Base-by-base conservation (phyloP, 345 rosid genomes). In the Aquilaria yunnanensis region DNA sequence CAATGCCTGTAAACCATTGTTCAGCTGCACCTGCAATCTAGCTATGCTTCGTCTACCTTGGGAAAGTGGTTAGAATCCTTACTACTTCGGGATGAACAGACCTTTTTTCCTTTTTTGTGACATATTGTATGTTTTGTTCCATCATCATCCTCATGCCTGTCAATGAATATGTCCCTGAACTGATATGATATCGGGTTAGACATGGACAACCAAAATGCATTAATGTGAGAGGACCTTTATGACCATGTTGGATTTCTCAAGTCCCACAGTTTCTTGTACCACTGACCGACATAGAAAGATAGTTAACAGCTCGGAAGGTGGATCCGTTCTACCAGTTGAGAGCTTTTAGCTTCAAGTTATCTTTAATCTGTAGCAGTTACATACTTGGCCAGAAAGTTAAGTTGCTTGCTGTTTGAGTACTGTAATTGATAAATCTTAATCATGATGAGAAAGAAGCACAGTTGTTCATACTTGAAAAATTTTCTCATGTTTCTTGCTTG, bases 201-300 rank as follows among this genome's bases (percentile, higher is more conserved):
- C 54, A 68, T 67, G 78, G 60, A 64, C 64, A 69, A 62, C 59
- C 68, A n/a, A 48, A 67, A 60, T 62, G 60, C 72, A 70, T 56
- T 70, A 57, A 68, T 65, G 67, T 64, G 31, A 51, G 47, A 57
- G 75, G 70, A 62, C 71, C 74, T 69, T 62, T 67, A 10, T 52
- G 34, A 51, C 30, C 33, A 33, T 32, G 30, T 30, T 4, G n/a
- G 14, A 49, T 41, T 58, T 10, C 57, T 63, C 23, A 13, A 41
- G 14, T 32, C 46, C 23, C 14, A 0, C 32, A 5, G 43, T 50
- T 8, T 62, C 49, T 48, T 30, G 6, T 54, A 10, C 52, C 32
- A 6, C 4, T 30, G 7, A 3, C 16, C 54, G 65, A 29, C 43
- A 48, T 29, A 32, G 3, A 12, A 54, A 47, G 59, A 61, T 32